Evolutionary conservation across 352 stramenopile genomes (phyloP).

Genomic region (Globisporangium ultimum): DNA sequence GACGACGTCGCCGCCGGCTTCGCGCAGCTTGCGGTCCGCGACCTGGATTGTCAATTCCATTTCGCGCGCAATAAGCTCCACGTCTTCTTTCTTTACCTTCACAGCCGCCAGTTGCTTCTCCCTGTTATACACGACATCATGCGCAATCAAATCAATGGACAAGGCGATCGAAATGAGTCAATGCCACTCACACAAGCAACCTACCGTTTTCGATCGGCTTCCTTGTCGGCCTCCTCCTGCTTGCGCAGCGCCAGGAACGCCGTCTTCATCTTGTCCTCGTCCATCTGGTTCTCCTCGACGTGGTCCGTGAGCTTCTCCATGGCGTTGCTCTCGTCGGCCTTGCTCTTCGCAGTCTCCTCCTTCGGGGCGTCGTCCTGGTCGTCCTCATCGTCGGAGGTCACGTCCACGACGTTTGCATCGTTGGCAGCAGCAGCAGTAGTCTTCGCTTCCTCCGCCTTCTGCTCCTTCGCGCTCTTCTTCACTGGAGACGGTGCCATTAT

Average conservation of each 20-base stretch:
- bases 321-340: conserved; percentile 76
- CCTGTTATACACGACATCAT: conserved; percentile 19
- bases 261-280: conserved; percentile 88
- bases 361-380: conserved; percentile 36
- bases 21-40: conserved; percentile 80
- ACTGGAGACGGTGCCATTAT: conserved; percentile 38
- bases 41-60: conserved; percentile 74
- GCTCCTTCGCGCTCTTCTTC: conserved; percentile 24
- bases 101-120: conserved; percentile 80
- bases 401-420: conserved; percentile 12
- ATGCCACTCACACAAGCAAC: background rate
- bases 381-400: conserved; percentile 50
- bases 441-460: conserved; percentile 15
- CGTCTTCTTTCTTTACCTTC: conserved; percentile 81
- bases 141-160: background rate
- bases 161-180: background rate
- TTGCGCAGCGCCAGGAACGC: conserved; percentile 73
- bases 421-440: conserved; percentile 9
- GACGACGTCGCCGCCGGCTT: conserved; percentile 70
- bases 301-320: conserved; percentile 85
- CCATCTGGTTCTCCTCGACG: conserved; percentile 86
- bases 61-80: conserved; percentile 70
- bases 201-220: conserved; percentile 66
- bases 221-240: conserved; percentile 82
- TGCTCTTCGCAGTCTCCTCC: conserved; percentile 63